Base-by-base conservation (phyloP, 1,284 basidiomycete genomes). In the Leccinum colubrinum region DNA sequence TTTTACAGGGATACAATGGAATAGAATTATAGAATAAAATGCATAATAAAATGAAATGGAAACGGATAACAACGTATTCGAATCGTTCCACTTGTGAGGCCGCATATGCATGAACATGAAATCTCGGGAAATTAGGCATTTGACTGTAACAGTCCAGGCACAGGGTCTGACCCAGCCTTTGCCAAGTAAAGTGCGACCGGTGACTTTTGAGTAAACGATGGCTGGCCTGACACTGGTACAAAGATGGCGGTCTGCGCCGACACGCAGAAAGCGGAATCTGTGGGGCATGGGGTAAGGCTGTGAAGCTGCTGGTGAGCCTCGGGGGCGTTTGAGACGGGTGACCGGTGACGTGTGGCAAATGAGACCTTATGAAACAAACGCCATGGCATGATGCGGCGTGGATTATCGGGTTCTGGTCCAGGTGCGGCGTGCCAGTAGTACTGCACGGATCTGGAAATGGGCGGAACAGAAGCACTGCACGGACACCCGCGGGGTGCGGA, bases 241-340 rank as follows among this genome's bases (percentile, higher is more conserved):
- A 66, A 71, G 67, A 66, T 62, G 72, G 72, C 33, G 53, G 59
- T 27, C 65, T 71, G 57, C 39, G 67, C 52, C 35, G 59, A 62
- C 69, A 72, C 58, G 63, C 72, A 64, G 64, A 58, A 61, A 27
- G 48, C 46, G 54, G 50, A 56, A 54, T 59, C 52, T 70, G 67
- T 61, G 69, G 72, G 68, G 67, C 67, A 68, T 63, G 69, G 69
- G 72, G 72, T 69, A 68, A 72, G 62, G 68, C 70, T 64, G 61
- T 66, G 58, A 56, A 12, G 14, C 35, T 35, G 35, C 3, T 20
- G 17, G n/a, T 46, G 11, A 11, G 9, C 43, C 43, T 17, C 43
- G 43, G 59, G 62, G 55, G 33, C 33, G 33, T 35, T 61, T 52
- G 35, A 46, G 56, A 33, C 59, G 15, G 51, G 33, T 55, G 56